phyloP scores from a whole-genome alignment of 768 basidiomycete genomes.

The Candolleomyces eurysporus region DNA sequence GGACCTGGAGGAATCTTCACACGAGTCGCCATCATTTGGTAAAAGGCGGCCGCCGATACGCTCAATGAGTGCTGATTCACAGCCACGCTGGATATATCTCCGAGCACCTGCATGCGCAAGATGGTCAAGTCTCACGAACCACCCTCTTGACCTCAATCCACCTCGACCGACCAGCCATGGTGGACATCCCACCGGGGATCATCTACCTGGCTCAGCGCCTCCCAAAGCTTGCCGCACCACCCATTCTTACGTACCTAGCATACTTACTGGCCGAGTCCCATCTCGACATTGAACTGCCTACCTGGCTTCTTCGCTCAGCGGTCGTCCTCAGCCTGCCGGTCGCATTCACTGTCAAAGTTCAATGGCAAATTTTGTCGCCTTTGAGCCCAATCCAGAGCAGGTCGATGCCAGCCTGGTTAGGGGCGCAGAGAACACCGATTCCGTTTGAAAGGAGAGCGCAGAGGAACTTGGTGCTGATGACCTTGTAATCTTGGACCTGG shows the following conservation, averaged over 20 bases:
- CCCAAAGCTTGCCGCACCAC: constrained; percentile 19
- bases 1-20: no score
- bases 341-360: constrained; percentile 13
- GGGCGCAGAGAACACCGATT: no score
- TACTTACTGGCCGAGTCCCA: constrained; percentile 2
- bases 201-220: constrained; percentile 20
- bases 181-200: constrained; percentile 23
- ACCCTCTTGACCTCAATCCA: not conserved
- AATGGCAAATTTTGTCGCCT: constrained; percentile 11
- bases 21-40: no score
- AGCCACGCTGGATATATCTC: no score
- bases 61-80: no score
- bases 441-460: no score
- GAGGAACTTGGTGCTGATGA: no score
- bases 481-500: no score
- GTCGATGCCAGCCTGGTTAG: no score
- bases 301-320: constrained; percentile 10
- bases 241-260: constrained; percentile 15
- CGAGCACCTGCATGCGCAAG: no score
- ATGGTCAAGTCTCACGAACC: not conserved
- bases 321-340: constrained; percentile 18
- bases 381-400: no score
- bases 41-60: no score
- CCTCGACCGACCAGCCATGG: constrained; percentile 5
- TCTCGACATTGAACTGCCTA: constrained; percentile 5